A percentile compares a stretch with the other conserved stretches of the same genome.
Evolutionary conservation across 306 rosid genomes (phyloP).

Genomic region (Corylus heterophylla): DNA sequence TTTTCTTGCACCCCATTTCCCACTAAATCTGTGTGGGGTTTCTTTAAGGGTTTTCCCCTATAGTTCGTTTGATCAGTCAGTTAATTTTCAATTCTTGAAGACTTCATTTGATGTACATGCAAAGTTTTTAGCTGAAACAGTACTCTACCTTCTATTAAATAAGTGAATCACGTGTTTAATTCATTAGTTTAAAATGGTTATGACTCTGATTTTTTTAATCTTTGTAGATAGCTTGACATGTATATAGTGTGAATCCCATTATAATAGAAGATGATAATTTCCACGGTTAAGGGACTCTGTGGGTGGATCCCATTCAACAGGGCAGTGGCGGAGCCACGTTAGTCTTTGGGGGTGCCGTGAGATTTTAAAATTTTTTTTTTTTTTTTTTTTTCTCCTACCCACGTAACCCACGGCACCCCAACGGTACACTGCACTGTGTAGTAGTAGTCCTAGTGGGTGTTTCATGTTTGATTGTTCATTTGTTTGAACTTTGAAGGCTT

Average conservation of each 20-base stretch:
- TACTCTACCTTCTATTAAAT: not conserved
- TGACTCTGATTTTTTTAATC: constrained; percentile 11
- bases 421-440: too few relatives aligned
- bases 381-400: too few relatives aligned
- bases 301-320: too few relatives aligned
- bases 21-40: not conserved
- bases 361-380: too few relatives aligned
- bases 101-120: not conserved
- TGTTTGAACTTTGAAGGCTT: too few relatives aligned
- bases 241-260: constrained; percentile 22
- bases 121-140: constrained; percentile 5
- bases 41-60: constrained; percentile 3
- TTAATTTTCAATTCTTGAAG: constrained; percentile 5
- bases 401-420: too few relatives aligned
- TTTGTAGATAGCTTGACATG: constrained; percentile 46
- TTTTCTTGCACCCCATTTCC: constrained; percentile 14
- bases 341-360: too few relatives aligned
- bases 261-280: too few relatives aligned
- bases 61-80: constrained; percentile 19
- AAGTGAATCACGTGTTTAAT: not conserved
- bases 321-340: too few relatives aligned
- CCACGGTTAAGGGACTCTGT: too few relatives aligned
- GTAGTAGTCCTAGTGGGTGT: too few relatives aligned
- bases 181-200: not conserved
- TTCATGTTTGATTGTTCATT: too few relatives aligned